Evolutionary conservation across 441 rosid genomes (phyloP), one percentile per base, ranked within the genome.

Genomic region (Eutrema salsugineum): DNA sequence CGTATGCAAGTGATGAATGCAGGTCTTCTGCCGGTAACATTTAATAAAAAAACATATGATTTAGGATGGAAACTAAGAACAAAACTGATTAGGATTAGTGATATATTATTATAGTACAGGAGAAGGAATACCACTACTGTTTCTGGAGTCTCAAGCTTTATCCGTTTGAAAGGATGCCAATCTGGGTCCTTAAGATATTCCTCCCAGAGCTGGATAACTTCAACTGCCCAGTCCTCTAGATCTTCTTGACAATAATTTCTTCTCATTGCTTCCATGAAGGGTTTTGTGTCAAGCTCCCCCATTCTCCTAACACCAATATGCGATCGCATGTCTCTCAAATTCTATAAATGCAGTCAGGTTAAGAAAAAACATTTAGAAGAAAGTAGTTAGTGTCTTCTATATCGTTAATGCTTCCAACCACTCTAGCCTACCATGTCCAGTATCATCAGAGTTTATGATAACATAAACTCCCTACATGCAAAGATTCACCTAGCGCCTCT

Each of bases 171-270:
- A 60, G 99, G 98, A 83, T 91, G 97, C 99, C 99, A 96, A 68
- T 85, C 88, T 57, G 97, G 94, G 80, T 93, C 97, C 81, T 84
- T 93, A 11, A 96, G 93, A 86, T 86, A 85, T 79, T 90, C 98
- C 76, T 80, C 97, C 97, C 98, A 91, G 56, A 93, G 79, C 24
- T 97, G 90, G 85, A 97, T 91, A 64, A 90, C 76, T 66, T 87
- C 91, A 2, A 88, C 77, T 48, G 98, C 90, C 80, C 82, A 88
- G 12, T 83, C 90, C 73, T 91, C 95, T 30, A 95, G 90, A 70
- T 86, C 93, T 58, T 89, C 95, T 70, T 79, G 84, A 33, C 60
- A 76, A 69, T 88, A 95, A 75, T 73, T 89, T 77, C 59, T 78
- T 81, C 83, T 91, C 97, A 93, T 86, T 70, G 82, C 95, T 82